Conservation (phyloP, 305 asterid species). For the Fraxinus angustifolia region DNA sequence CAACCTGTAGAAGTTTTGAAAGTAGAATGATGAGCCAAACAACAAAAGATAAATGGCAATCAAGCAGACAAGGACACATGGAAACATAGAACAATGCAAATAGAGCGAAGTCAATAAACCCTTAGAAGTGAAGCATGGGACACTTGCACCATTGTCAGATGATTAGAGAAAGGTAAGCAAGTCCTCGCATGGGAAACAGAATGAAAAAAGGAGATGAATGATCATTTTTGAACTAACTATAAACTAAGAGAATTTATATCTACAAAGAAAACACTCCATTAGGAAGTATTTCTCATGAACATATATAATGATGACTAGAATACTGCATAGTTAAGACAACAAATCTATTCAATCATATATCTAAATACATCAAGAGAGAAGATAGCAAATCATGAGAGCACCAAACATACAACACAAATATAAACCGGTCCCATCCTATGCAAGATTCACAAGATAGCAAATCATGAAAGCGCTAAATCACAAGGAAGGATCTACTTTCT, state of each 20-base stretch:
- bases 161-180: neutral
- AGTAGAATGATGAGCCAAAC: conserved; percentile 6
- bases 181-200: neutral
- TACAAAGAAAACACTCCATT: neutral
- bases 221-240: neutral
- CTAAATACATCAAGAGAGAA: neutral
- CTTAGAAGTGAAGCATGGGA: conserved; percentile 1
- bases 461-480: neutral
- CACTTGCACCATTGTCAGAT: neutral
- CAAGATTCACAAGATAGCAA: neutral
- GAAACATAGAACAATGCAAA: neutral
- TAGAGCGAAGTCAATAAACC: neutral
- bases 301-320: neutral
- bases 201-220: neutral
- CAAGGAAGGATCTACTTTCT: neutral
- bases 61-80: neutral
- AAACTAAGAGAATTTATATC: neutral
- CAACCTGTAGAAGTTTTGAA: conserved; percentile 45
- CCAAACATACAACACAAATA: neutral
- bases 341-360: neutral
- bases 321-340: neutral
- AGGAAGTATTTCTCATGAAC: neutral
- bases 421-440: neutral
- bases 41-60: neutral
- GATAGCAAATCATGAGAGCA: neutral